Evolutionary conservation across 768 basidiomycete genomes (phyloP).

Genomic region (Myochromella boudieri): DNA sequence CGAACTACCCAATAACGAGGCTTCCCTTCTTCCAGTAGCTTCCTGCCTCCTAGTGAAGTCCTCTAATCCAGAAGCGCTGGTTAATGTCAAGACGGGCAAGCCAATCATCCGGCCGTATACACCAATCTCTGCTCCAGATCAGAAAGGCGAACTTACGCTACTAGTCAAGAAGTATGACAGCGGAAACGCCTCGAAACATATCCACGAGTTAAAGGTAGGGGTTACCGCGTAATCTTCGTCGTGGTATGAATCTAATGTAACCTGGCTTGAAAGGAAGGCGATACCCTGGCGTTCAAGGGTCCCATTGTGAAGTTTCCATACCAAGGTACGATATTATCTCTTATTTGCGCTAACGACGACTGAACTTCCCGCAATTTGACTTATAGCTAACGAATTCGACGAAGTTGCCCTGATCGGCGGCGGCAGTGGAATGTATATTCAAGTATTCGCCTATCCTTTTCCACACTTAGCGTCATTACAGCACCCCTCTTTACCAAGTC

Average conservation of each 20-base stretch:
- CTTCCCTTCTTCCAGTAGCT: constrained; percentile 76
- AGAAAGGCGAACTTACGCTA: constrained; percentile 73
- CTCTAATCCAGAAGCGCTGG: constrained; percentile 61
- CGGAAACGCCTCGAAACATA: constrained; percentile 83
- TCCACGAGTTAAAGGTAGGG: constrained; percentile 66
- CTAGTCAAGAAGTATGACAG: constrained; percentile 84
- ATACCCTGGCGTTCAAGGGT: constrained; percentile 84
- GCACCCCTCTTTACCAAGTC: constrained; percentile 84
- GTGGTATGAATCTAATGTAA: background rate
- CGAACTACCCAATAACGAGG: constrained; percentile 74
- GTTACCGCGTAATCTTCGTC: background rate
- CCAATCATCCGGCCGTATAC: constrained; percentile 93
- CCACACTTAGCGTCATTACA: constrained; percentile 25
- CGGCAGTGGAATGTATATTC: constrained; percentile 94
- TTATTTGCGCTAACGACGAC: background rate
- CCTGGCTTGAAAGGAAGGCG: constrained; percentile 52
- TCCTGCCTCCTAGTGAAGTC: constrained; percentile 80
- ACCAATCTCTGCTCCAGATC: constrained; percentile 77
- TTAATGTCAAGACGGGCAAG: constrained; percentile 80
- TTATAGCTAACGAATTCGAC: constrained; percentile 78
- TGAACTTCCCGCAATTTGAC: constrained; percentile 5
- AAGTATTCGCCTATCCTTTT: constrained; percentile 24
- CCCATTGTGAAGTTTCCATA: constrained; percentile 88
- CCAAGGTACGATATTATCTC: constrained; percentile 50
- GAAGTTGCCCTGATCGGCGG: constrained; percentile 90